These are phyloP conservation scores for Aspergillus wentii DNA, from an alignment of 495 filamentous ascomycete species.

Conservation along the genomic window DNA sequence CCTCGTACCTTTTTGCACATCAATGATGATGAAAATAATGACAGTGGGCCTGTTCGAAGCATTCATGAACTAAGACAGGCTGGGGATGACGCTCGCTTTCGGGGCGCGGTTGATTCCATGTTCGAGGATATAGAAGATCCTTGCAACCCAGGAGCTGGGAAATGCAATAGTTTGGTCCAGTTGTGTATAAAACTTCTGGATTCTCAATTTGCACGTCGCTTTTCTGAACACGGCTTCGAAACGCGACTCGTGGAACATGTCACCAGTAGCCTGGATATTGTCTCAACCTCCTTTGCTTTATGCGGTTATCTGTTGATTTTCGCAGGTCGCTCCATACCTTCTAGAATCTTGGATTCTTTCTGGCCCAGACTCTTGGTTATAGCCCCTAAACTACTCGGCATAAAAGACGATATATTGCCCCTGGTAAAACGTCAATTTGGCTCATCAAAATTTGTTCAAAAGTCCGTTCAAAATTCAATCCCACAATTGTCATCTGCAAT, in stretches of 20 bases:
- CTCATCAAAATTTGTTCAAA: slow-evolving; percentile 26
- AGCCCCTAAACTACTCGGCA: slow-evolving; percentile 17
- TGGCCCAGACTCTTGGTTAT: slow-evolving; percentile 32
- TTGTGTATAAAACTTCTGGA: slow-evolving; percentile 70
- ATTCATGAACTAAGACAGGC: slow-evolving; percentile 88
- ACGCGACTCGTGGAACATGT: slow-evolving; percentile 51
- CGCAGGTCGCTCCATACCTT: slow-evolving; percentile 18
- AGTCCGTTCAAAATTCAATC: slow-evolving; percentile 20
- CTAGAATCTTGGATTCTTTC: slow-evolving; percentile 18
- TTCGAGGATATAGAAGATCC: slow-evolving; percentile 75
- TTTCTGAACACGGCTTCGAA: slow-evolving; percentile 71
- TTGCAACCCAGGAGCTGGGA: slow-evolving; percentile 38
- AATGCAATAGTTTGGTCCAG: slow-evolving; percentile 56
- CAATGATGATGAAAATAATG: slow-evolving; percentile 48
- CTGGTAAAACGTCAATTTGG: slow-evolving; percentile 13
- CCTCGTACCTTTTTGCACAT: slow-evolving; percentile 12
- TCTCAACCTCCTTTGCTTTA: slow-evolving; percentile 25
- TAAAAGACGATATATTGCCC: slow-evolving; percentile 21
- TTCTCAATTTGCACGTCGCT: slow-evolving; percentile 59
- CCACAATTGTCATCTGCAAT: slow-evolving; percentile 18
- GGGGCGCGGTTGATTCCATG: slow-evolving; percentile 74
- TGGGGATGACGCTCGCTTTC: slow-evolving; percentile 77
- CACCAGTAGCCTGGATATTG: slow-evolving; percentile 22
- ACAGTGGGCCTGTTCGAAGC: slow-evolving; percentile 61
- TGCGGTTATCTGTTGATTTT: slow-evolving; percentile 28